Evolutionary conservation across 164 flowering plant species (phyloP), one percentile per base, ranked within the genome.

Genomic region (Vitis riparia): DNA sequence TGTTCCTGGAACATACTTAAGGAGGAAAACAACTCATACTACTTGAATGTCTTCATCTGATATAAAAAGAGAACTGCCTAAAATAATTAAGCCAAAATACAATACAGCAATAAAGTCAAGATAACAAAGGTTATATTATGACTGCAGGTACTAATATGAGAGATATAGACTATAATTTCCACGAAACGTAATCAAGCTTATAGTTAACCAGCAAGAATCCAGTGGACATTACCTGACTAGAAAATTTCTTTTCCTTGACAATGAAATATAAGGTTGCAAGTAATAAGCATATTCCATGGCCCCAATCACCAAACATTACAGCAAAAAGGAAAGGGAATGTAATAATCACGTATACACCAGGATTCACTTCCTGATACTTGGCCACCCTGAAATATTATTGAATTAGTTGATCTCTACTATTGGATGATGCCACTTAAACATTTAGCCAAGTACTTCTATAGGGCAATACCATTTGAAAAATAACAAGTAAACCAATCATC

Each of bases 231-330:
- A 91, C 97, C 93, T 91, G 92, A 64, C 77, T 72, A 14, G 91
- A 88, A 50, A 85, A 76, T 57, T 88, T 89, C 82, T 84, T 91
- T 66, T 89, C 97, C 72, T 81, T 81, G 55, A 85, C 19, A 27
- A 91, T 84, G 58, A 86, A 82, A 74, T 70, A 84, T 60, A 87
- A 66, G 65, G 93, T 83, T 37, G 84, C 92, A 66, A 91, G 82
- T 55, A 91, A 67, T 80, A 91, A 81, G 80, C 93, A 91, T 66
- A 89, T 88, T 9, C 97, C 97, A 81, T 92, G 97, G 15, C 97
- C 97, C 97, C 97, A 90, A 72, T 91, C 97, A 67, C 97, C 97
- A 85, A 91, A 91, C 97, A 91, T 91, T 61, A 91, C 92, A 65
- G 97, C 97, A 79, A 91, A 90, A 53, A 92, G 83, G 71, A 91